Evolutionary conservation across 202 grass and related monocot genomes (phyloP), one percentile per base, ranked within the genome.

Genomic region (Eragrostis tef): DNA sequence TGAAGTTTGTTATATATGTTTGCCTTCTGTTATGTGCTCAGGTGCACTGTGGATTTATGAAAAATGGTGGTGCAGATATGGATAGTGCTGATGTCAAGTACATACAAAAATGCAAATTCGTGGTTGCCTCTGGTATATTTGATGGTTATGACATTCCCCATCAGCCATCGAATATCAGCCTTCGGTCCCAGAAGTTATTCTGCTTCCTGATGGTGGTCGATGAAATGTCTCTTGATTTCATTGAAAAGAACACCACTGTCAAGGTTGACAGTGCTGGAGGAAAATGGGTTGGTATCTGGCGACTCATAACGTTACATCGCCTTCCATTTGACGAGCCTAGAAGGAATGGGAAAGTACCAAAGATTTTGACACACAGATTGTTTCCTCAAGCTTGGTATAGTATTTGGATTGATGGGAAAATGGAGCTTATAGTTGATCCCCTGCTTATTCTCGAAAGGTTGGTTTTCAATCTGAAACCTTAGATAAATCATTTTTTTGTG

Each of bases 361-460:
- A 95, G 81, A 99, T 99, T 87, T 88, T 99, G 71, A 95, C 90
- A 3, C 96, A 99, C 41, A 91, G 92, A 17, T 41, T 99, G 53
- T 99, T 99, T 84, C 96, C 96, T 70, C 89, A 87, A 94, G 93
- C 96, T 63, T 86, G 71, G 70, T 99, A 93, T 93, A 95, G 92
- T 83, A 99, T 99, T 83, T 95, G 96, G 96, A 99, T 99, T 85
- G 96, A 99, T 86, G 96, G 96, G 13, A 99, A 99, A 88, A 99
- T 99, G 96, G 96, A 99, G 87, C 92, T 99, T 79, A 88, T 99
- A 62, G 88, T 99, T 64, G 96, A 99, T 82, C 96, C 96, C 0
- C 89, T 95, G 64, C 93, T 93, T 70, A 93, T 99, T 84, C 90
- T 99, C 0, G 96, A 99, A 94, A 95, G 96, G 96, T 99, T 60